phyloP scores from a whole-genome alignment of 495 filamentous ascomycete species.

The Cercophora sp. region DNA sequence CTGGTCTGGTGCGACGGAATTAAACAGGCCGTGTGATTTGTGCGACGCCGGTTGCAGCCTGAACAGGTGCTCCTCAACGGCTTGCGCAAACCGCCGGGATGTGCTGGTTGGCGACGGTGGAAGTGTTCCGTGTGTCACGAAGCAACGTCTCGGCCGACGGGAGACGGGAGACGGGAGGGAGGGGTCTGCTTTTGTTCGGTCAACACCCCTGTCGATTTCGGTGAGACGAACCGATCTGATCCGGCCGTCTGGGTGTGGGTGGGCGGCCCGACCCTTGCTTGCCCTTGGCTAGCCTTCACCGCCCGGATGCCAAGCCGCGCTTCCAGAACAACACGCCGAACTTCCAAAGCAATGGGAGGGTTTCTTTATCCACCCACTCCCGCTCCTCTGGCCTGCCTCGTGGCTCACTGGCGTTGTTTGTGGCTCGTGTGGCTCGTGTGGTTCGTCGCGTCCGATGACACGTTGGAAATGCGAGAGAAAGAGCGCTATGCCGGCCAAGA shows the following conservation, averaged over 20 bases:
- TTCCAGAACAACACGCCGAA: neutral
- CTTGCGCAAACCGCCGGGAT: too few species aligned
- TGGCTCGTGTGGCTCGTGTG: too few species aligned
- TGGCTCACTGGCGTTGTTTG: too few species aligned
- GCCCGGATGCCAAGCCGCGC: too few species aligned
- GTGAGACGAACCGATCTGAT: constrained; percentile 6
- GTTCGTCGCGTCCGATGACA: neutral
- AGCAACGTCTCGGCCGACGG: neutral
- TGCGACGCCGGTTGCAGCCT: neutral
- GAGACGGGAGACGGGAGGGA: neutral
- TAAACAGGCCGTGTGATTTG: neutral
- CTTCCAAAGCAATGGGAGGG: neutral
- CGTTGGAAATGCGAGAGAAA: neutral
- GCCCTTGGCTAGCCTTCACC: too few species aligned
- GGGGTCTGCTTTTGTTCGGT: neutral
- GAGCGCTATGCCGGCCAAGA: too few species aligned
- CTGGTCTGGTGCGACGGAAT: neutral
- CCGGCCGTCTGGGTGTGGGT: constrained; percentile 1
- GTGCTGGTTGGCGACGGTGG: too few species aligned
- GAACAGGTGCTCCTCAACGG: too few species aligned
- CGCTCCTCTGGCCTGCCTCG: too few species aligned
- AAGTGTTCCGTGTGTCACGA: neutral
- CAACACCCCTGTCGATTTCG: constrained; percentile 1
- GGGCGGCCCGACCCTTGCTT: neutral
- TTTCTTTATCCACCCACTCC: too few species aligned